Percentiles rank a stretch among this genome's conserved stretches.
Conservation (phyloP, 2,329 filamentous ascomycete species). For the Pestalotiopsis sp. region DNA sequence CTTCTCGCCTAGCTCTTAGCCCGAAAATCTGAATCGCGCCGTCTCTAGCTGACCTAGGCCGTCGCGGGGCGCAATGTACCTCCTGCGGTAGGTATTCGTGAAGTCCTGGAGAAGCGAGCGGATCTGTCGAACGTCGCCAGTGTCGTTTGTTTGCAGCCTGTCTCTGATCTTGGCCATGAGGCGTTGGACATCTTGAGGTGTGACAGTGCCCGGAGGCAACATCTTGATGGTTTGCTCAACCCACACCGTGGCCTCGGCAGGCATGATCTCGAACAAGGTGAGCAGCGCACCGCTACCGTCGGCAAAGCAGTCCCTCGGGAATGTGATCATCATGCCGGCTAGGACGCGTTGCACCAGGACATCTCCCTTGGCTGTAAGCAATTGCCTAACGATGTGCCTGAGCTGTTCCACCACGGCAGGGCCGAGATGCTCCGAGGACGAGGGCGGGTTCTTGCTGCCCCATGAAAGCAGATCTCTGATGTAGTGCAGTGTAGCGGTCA, state of each 20-base stretch:
- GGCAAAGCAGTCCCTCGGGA: conserved; percentile 91
- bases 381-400: conserved; percentile 68
- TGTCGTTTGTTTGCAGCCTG: conserved; percentile 66
- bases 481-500: conserved; percentile 91
- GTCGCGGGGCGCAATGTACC: conserved; percentile 94
- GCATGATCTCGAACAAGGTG: conserved; percentile 83
- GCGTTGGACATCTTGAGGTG: conserved; percentile 75
- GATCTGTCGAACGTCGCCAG: conserved; percentile 69
- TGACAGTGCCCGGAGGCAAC: conserved; percentile 80
- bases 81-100: conserved; percentile 87
- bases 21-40: conserved; percentile 78
- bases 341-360: conserved; percentile 83
- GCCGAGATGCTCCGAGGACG: conserved; percentile 52
- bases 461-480: conserved; percentile 89
- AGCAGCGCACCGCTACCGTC: conserved; percentile 93
- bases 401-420: conserved; percentile 67
- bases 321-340: conserved; percentile 99
- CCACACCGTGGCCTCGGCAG: conserved; percentile 77
- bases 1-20: conserved; percentile 35
- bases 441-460: conserved; percentile 72
- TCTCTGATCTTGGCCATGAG: conserved; percentile 80
- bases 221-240: conserved; percentile 80
- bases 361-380: conserved; percentile 71
- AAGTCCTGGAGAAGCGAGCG: conserved; percentile 90
- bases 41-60: conserved; percentile 86